Evolutionary conservation across 768 basidiomycete species (phyloP), one percentile per base, ranked within the genome.

Genomic region (Pleurotus salmoneostramineus): DNA sequence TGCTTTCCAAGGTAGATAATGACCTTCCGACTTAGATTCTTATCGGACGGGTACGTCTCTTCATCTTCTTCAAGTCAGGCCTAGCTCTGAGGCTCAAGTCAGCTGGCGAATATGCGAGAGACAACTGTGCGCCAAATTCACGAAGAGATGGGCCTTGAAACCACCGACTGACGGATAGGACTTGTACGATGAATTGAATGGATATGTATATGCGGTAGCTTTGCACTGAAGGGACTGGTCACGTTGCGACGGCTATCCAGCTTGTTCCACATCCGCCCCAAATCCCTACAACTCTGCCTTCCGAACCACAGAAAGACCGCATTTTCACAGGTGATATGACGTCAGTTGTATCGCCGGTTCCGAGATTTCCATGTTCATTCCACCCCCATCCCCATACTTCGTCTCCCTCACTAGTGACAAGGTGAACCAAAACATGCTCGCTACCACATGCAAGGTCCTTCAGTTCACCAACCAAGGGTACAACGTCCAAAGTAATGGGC

Each of bases 341-440:
- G 63, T 94, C 87, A 3, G 76, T 72, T 3, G 82, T 83, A 36
- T 78, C 74, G 0, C 85, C 88, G 21, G 83, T 65, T 0, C 91
- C 94, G 31, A 98, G 76, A 69, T 97, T 98, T 5, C 96, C 96
- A 67, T 98, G 96, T 69, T 98, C 96, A 69, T 98, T 98, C 95
- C 96, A 98, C 0, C 96, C 96, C 92, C 95, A 97, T 0, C 84
- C 91, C 83, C 85, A 91, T 0, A 95, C 80, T 61, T 82, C 79
- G 1, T 50, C 52, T 17, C 44, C 42, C 7, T 11, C 5, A 10
- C 15, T 48, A 43, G 34, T 40, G 5, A 14, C 36, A 34, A 42
- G n/a, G 17, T 21, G 15, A 21, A 45, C 71, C 6, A 97, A 71
- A 3, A 92, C 81, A 70, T 98, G 95, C 69, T 98, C 95, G 63